Evolutionary conservation across 371 early-diverging fungal species (phyloP), one percentile per base, ranked within the genome.

Genomic region (Mucor irregularis): DNA sequence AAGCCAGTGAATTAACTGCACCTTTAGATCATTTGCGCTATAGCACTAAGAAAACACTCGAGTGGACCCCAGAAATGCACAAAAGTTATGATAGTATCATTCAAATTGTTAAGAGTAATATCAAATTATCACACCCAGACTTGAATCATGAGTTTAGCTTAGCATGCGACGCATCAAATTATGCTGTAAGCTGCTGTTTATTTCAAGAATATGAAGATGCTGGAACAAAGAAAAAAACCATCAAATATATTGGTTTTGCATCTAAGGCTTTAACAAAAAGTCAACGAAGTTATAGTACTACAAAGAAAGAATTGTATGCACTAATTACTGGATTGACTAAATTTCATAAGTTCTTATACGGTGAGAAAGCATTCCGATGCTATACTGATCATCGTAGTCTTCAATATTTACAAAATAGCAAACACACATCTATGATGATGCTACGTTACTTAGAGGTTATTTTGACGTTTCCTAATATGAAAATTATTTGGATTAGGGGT

Each of bases 11-110:
- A 0, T 13, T 69, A 11, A 47, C 62, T 6, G 61, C 60, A 2
- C 70, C 74, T 1, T 38, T 71, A 24, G 66, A 62, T 16, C 25
- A 25, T 10, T 37, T 70, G n/a, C 46, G 61, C 0, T 62, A 25
- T 31, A 24, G 53, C 25, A 53, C 42, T 28, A 5, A 37, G 5
- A 38, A 8, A 38, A 21, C 19, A 19, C 9, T 38, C n/a, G 19
- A n/a, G 7, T 38, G 39, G 39, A 38, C 39, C 4, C 39, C 39
- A 9, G 19, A 38, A 17, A 38, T 38, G 39, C 17, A 38, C 19
- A 9, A 3, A 38, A 16, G 19, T 38, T 38, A 38, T 38, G n/a
- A 38, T 14, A 38, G 39, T n/a, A 38, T 38, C n/a, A 38, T 38
- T 17, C 8, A 38, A 14, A 38, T 38, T 21, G 6, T 38, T 19